Percentiles rank a stretch among this genome's conserved stretches.
phyloP scores from a whole-genome alignment of 139 green algal genomes.

The Chlamydomonas asymmetrica region DNA sequence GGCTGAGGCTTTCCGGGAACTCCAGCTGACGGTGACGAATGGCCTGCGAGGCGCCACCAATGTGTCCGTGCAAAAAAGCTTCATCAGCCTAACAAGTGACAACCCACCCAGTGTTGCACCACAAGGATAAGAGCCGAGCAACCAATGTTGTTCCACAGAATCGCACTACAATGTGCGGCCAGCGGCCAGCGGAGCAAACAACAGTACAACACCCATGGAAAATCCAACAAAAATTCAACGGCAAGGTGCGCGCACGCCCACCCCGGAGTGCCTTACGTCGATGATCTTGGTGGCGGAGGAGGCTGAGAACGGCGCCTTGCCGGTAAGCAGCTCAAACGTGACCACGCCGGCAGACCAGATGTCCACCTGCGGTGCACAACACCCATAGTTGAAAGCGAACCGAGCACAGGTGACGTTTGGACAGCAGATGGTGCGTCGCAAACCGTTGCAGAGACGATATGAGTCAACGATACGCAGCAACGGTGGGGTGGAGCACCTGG shows the following conservation, averaged over 20 bases:
- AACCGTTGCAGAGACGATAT: too few species aligned
- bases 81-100: not conserved
- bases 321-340: conserved; percentile 51
- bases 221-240: not conserved
- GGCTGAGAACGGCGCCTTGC: conserved; percentile 47
- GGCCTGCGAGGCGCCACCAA: conserved; percentile 29
- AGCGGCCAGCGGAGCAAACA: not conserved
- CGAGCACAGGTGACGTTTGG: too few species aligned
- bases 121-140: too few species aligned
- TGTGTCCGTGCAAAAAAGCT: too few species aligned
- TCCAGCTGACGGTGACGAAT: conserved; percentile 34
- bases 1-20: too few species aligned
- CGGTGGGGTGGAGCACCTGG: too few species aligned
- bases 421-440: too few species aligned
- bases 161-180: not conserved
- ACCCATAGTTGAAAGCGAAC: too few species aligned
- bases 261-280: conserved; percentile 8
- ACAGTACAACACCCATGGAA: not conserved
- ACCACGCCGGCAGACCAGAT: conserved; percentile 54
- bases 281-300: conserved; percentile 35
- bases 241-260: not conserved
- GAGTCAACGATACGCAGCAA: too few species aligned
- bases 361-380: too few species aligned
- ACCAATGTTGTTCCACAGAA: not conserved
- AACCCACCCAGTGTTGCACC: not conserved